phyloP scores from a whole-genome alignment of 1,284 basidiomycete genomes.

The Takashimella tepidaria region DNA sequence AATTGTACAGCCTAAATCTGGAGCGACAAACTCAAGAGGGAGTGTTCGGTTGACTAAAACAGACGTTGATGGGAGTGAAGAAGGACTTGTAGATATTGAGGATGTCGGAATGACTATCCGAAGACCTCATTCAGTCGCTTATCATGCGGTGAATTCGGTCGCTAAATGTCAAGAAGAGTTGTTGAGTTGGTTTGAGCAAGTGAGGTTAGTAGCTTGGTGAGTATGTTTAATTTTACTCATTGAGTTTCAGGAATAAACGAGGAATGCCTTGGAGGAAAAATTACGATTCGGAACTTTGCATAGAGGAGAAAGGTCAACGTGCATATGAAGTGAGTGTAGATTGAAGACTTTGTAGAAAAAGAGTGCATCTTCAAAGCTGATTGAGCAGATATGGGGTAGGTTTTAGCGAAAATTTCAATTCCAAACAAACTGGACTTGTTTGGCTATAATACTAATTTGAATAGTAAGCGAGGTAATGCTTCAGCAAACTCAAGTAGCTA shows the following conservation, averaged over 20 bases:
- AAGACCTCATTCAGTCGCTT: conserved; percentile 26
- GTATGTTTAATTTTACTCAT: background rate
- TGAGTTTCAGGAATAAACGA: conserved; percentile 32
- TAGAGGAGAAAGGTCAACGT: conserved; percentile 42
- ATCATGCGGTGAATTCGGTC: conserved; percentile 27
- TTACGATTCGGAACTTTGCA: conserved; percentile 26
- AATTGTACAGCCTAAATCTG: background rate
- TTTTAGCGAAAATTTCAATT: background rate
- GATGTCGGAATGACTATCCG: conserved; percentile 7
- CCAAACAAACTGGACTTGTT: background rate
- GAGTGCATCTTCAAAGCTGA: too few species aligned
- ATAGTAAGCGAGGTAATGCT: conserved; percentile 86
- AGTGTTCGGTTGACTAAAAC: too few species aligned
- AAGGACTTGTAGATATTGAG: conserved; percentile 7
- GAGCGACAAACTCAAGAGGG: background rate
- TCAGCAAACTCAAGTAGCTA: conserved; percentile 83
- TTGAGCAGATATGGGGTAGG: conserved; percentile 31
- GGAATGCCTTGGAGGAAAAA: conserved; percentile 48
- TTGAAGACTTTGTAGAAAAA: too few species aligned
- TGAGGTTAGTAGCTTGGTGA: conserved; percentile 29
- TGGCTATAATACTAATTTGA: too few species aligned
- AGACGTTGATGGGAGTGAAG: too few species aligned
- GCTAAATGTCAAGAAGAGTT: conserved; percentile 25
- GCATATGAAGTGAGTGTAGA: conserved; percentile 44
- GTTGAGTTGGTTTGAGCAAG: conserved; percentile 44